Percentiles rank a stretch among this genome's conserved stretches.
These are phyloP conservation scores for Aspergillus melleus DNA, from an alignment of 2,329 filamentous ascomycete species.

Conservation along the genomic window DNA sequence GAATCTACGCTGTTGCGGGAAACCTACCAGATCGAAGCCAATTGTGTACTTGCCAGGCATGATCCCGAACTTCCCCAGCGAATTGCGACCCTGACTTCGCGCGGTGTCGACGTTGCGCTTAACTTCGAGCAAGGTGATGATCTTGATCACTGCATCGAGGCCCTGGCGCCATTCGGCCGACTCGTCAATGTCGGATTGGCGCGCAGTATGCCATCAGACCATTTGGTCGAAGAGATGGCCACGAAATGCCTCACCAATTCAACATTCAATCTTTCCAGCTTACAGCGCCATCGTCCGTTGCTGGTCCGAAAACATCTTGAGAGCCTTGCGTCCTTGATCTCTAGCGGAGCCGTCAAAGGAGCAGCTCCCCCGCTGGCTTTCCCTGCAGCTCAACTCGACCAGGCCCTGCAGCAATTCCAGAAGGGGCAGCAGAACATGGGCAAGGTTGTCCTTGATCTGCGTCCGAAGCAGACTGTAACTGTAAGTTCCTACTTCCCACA, in stretches of 20 bases:
- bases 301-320: too few species aligned
- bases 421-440: constrained; percentile 39
- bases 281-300: too few species aligned
- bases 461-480: neutral
- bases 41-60: constrained; percentile 27
- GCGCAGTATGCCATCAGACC: constrained; percentile 6
- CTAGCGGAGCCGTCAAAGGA: neutral
- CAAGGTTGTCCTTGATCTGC: constrained; percentile 34
- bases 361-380: constrained; percentile 31
- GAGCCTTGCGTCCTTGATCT: too few species aligned
- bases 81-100: constrained; percentile 17
- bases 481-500: neutral
- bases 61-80: constrained; percentile 20
- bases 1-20: constrained; percentile 26
- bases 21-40: constrained; percentile 20
- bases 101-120: constrained; percentile 22
- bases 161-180: neutral
- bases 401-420: constrained; percentile 34
- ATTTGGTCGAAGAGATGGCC: too few species aligned
- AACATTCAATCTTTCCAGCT: neutral
- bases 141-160: neutral
- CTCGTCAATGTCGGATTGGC: constrained; percentile 20
- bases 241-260: neutral
- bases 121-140: neutral
- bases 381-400: constrained; percentile 22